Evolutionary conservation across 352 stramenopile genomes (phyloP), one percentile per base, ranked within the genome.

Genomic region (Phytophthora agathidicida): DNA sequence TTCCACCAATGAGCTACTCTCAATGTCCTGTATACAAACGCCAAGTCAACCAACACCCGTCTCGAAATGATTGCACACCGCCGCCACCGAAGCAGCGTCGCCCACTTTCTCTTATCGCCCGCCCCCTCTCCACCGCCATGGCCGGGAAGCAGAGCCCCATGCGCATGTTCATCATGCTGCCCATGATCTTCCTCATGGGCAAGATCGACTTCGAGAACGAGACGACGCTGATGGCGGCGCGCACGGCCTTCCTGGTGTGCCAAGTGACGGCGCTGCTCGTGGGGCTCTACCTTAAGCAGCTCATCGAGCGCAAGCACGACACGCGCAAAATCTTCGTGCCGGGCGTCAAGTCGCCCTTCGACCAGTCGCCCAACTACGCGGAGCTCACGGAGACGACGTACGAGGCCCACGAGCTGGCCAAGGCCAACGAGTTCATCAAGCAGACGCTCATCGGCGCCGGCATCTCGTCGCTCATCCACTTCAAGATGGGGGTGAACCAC

Each of bases 401-500:
- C 71, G 71, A 74, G 46, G 66, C 62, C 7, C 75, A 94, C 58
- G 84, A 94, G 55, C 54, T 88, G 36, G 54, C 54, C 42, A 91
- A 94, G 55, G 77, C 71, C 23, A 82, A 88, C 46, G 84, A 92
- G 54, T 88, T 90, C 61, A 73, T 94, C 64, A 91, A 92, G 59
- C 84, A 94, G 75, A 94, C 83, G 55, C 66, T 83, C 27, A 94
- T 94, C 41, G 83, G 83, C 56, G 82, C 82, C 17, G 75, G 39
- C 43, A 94, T 94, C 65, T 88, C 84, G 42, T 77, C 68, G 33
- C 74, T 94, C 39, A 88, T 94, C 58, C 84, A 94, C 70, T 77
- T 94, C 51, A 88, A 90, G 52, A 88, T 94, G 77, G 82, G 84
- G 41, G 82, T 94, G 24, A 94, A 94, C 72, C 84, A 94, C 53